Evolutionary conservation across 176 grass and related monocot species (phyloP), one percentile per base, ranked within the genome.

Genomic region (Oryza coarctata): DNA sequence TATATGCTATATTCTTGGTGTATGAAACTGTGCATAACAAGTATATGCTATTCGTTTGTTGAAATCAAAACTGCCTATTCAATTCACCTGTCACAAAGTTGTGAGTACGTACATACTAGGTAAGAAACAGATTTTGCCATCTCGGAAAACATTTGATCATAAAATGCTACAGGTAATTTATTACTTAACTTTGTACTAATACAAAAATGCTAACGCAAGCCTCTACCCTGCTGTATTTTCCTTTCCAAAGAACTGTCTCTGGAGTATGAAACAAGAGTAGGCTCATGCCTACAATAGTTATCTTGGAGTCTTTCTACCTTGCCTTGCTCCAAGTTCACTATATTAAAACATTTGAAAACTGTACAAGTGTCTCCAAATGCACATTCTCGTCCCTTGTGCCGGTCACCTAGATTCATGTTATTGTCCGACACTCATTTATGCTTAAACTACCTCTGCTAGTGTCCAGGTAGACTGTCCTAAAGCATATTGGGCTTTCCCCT

Each of bases 291-390:
- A 32, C 32, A 70, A 26, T 41, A 43, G 14, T 43, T 50, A 26
- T 39, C 8, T 75, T 66, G 20, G 22, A 70, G 31, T 69, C 39
- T 11, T 15, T 0, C 18, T 25, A 29, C 71, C 11, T 3, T 84
- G 1, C 45, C 69, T 70, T 70, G 3, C 11, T 45, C 18, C 6
- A 73, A 50, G 0, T 75, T 63, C 26, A 70, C 26, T 25, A 31
- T 78, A 13, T 86, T 83, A 72, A n/a, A n/a, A 41, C 5, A 39
- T 66, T 75, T 36, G 69, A 62, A 71, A 64, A 64, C 36, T 66
- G 50, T 22, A 25, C n/a, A 60, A 60, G 17, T 10, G 9, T 60
- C 55, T 60, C 55, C 55, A 60, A 60, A 11, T 9, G 20, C 55
- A 25, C 62, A 4, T 65, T 62, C 49, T 63, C 32, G 2, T 73